Conservation (phyloP, 805 yeast genomes). For the Candida peoriensis region DNA sequence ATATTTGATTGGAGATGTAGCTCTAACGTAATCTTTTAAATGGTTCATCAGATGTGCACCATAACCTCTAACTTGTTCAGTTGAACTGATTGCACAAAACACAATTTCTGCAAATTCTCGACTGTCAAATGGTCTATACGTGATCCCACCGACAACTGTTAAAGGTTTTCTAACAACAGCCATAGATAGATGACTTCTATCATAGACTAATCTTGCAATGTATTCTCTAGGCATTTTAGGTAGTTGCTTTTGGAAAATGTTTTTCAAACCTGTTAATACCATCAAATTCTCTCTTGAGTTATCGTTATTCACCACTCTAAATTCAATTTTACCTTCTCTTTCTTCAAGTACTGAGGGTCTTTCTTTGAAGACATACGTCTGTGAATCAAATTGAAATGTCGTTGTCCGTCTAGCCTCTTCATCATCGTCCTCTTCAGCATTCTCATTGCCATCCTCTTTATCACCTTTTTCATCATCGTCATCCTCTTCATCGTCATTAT, state of each 20-base stretch:
- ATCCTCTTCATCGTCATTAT: conserved; percentile 17
- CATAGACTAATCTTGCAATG: conserved; percentile 90
- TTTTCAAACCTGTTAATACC: conserved; percentile 90
- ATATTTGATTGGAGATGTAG: conserved; percentile 79
- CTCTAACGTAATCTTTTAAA: conserved; percentile 88
- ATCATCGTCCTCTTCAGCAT: conserved; percentile 26
- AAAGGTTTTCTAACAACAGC: conserved; percentile 93
- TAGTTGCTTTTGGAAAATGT: conserved; percentile 92
- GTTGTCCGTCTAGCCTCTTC: conserved; percentile 33
- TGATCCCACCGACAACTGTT: conserved; percentile 96
- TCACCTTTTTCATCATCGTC: conserved; percentile 22
- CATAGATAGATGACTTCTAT: conserved; percentile 88
- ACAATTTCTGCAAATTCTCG: conserved; percentile 96
- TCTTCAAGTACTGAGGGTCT: conserved; percentile 94
- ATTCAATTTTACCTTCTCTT: conserved; percentile 86
- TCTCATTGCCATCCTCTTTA: conserved; percentile 17
- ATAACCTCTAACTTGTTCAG: conserved; percentile 97
- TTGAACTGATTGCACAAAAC: conserved; percentile 94
- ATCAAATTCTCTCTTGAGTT: conserved; percentile 81
- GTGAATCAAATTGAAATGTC: conserved; percentile 58
- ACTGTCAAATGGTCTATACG: conserved; percentile 88
- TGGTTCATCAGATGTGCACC: conserved; percentile 99
- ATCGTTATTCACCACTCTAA: conserved; percentile 94
- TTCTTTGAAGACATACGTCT: conserved; percentile 77
- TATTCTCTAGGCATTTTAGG: conserved; percentile 99